These are phyloP conservation scores for Linnemannia hyalina DNA, from an alignment of 192 early-diverging fungal genomes.

Conservation along the genomic window DNA sequence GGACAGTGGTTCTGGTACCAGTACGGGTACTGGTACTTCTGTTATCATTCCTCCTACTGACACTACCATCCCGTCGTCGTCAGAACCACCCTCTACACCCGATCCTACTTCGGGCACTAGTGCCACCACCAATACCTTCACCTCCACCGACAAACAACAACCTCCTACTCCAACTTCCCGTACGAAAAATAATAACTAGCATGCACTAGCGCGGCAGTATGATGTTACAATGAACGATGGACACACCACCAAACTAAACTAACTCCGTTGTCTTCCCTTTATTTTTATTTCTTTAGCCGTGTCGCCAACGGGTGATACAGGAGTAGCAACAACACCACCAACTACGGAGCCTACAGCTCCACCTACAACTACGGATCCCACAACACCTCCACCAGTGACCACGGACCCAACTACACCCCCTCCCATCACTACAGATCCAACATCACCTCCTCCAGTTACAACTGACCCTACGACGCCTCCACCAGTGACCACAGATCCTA, in stretches of 20 bases:
- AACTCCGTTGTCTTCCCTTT: not conserved
- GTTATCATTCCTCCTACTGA: not conserved
- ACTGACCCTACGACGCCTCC: not conserved
- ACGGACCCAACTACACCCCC: not conserved
- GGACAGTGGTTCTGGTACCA: not conserved
- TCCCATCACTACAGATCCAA: not conserved
- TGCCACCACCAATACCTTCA: not conserved
- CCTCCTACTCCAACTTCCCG: not conserved
- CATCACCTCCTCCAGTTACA: not conserved
- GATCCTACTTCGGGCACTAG: not conserved
- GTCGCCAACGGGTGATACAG: not conserved
- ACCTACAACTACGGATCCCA: not conserved
- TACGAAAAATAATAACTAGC: not conserved
- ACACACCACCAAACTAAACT: not conserved
- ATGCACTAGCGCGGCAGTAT: not conserved
- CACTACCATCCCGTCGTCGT: not conserved
- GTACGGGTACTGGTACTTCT: not conserved
- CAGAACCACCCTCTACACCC: conserved; percentile 2
- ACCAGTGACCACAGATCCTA: not conserved
- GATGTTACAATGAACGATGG: not conserved
- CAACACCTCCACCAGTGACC: not conserved
- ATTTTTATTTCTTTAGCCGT: not conserved
- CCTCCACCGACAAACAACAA: not conserved
- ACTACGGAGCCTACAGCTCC: conserved; percentile 3
- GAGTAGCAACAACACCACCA: not conserved